A percentile compares a stretch with the other conserved stretches of the same genome.
phyloP scores from a whole-genome alignment of 2,329 filamentous ascomycete genomes.

The Verticillium dahliae region DNA sequence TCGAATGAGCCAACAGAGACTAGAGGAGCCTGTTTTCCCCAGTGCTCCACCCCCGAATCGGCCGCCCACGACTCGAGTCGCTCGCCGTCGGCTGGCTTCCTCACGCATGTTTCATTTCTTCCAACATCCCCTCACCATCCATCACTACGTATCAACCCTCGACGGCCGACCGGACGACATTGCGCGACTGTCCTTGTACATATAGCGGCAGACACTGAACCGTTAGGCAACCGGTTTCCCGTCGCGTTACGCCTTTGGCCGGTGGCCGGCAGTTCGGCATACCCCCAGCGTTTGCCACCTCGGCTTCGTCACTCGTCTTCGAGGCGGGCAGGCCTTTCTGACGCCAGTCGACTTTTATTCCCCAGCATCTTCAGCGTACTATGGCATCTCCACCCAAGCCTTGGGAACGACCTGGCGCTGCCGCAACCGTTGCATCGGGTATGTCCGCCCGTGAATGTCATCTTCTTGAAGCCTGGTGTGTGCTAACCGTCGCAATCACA shows the following conservation, averaged over 20 bases:
- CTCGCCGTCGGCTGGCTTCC: not conserved
- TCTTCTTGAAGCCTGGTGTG: constrained; percentile 4
- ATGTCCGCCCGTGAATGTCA: constrained; percentile 20
- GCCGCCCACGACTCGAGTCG: not conserved
- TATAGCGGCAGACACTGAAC: not conserved
- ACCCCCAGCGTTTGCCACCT: not conserved
- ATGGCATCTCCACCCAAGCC: constrained; percentile 91
- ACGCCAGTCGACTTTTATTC: not conserved
- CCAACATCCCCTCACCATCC: not conserved
- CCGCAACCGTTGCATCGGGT: constrained; percentile 37
- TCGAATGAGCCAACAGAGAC: not conserved
- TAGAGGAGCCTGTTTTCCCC: not conserved
- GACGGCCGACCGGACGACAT: not conserved
- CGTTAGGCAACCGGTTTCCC: not conserved
- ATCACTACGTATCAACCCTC: not conserved
- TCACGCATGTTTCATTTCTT: not conserved
- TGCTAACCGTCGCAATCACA: constrained; percentile 4
- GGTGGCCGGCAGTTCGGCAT: not conserved
- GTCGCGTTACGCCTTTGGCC: not conserved
- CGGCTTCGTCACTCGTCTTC: not conserved
- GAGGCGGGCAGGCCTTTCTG: not conserved
- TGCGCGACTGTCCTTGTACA: not conserved
- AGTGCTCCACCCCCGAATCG: not conserved
- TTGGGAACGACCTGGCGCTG: constrained; percentile 78
- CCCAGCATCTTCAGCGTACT: not conserved